Percentiles rank a stretch among this genome's conserved stretches.
These are phyloP conservation scores for Xylaria sp. DNA, from an alignment of 2,329 filamentous ascomycete species.

Conservation along the genomic window DNA sequence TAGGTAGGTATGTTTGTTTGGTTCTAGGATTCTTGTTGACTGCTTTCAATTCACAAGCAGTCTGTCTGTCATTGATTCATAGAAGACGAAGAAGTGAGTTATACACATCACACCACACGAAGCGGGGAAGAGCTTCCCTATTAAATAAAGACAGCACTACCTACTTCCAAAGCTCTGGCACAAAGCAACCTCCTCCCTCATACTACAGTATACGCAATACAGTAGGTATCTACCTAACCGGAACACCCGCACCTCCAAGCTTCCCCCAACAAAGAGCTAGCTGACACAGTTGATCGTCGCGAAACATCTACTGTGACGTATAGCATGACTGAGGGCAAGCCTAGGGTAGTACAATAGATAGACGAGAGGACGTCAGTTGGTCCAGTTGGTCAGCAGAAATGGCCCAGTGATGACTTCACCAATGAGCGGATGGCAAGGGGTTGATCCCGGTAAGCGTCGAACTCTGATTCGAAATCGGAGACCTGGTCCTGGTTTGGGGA, in stretches of 20 bases:
- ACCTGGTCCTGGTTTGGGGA: not conserved
- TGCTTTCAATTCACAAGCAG: not conserved
- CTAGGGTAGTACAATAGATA: not conserved
- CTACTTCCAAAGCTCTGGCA: not conserved
- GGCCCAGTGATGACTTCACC: constrained; percentile 44
- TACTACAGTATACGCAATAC: not conserved
- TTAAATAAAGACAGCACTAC: constrained; percentile 3
- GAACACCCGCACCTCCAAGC: constrained; percentile 12
- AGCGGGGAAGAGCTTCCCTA: constrained; percentile 28
- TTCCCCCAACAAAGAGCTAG: constrained; percentile 21
- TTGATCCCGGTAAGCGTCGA: constrained; percentile 34
- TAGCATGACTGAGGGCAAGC: not conserved
- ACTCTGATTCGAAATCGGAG: constrained; percentile 30
- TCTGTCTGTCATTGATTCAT: constrained; percentile 1
- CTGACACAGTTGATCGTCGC: constrained; percentile 15
- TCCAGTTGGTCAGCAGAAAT: constrained; percentile 30
- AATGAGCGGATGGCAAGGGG: constrained; percentile 36
- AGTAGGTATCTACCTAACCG: not conserved
- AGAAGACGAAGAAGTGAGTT: not conserved
- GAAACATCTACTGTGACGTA: constrained; percentile 24
- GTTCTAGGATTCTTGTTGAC: constrained; percentile 13
- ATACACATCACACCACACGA: constrained; percentile 13
- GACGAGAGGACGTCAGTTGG: constrained; percentile 30
- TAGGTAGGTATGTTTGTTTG: not conserved
- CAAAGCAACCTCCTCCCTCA: constrained; percentile 3